Conservation (phyloP, 768 basidiomycete species). For the Boletus pseudopeckii region DNA sequence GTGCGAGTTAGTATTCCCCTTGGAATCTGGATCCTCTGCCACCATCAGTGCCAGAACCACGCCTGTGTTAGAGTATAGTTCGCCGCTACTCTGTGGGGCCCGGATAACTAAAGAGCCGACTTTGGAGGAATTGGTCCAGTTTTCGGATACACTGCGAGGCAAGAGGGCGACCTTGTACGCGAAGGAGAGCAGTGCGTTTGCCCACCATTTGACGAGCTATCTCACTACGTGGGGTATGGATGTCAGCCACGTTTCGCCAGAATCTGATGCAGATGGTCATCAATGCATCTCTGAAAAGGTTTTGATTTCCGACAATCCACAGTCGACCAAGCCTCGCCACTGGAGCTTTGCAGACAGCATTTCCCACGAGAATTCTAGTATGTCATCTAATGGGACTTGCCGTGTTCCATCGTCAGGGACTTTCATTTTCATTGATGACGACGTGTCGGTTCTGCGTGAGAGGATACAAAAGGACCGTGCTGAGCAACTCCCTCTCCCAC, state of each 20-base stretch:
- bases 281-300: constrained; percentile 18
- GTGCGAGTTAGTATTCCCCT: constrained; percentile 61
- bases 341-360: constrained; percentile 18
- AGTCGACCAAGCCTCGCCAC: constrained; percentile 19
- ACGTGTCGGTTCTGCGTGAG: constrained; percentile 74
- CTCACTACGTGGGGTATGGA: constrained; percentile 95
- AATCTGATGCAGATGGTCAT: constrained; percentile 47
- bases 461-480: constrained; percentile 66
- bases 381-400: constrained; percentile 19
- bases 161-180: constrained; percentile 84
- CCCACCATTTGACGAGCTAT: constrained; percentile 89
- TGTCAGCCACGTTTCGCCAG: constrained; percentile 72
- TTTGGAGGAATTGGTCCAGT: constrained; percentile 70
- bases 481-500: constrained; percentile 41
- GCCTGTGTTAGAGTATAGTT: constrained; percentile 46
- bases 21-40: constrained; percentile 58
- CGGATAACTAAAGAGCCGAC: constrained; percentile 68
- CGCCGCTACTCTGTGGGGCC: constrained; percentile 46
- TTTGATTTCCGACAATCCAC: constrained; percentile 8
- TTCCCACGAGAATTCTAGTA: constrained; percentile 19
- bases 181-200: constrained; percentile 82
- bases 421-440: constrained; percentile 92
- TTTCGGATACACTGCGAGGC: constrained; percentile 79
- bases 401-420: constrained; percentile 36
- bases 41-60: constrained; percentile 37